Conservation (phyloP, 2,329 filamentous ascomycete species). For the Penicillium glabrum region DNA sequence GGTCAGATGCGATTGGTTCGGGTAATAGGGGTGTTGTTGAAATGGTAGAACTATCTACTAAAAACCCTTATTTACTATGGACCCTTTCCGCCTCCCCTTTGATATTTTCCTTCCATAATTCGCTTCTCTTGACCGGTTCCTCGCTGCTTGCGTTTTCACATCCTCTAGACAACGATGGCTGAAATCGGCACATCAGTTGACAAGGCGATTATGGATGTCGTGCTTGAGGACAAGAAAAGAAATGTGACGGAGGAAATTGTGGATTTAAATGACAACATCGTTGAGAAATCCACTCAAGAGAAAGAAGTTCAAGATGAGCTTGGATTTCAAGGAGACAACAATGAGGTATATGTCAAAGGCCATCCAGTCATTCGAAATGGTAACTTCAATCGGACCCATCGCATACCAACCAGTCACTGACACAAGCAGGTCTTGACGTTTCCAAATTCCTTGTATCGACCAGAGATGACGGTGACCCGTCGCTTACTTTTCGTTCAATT, state of each 20-base stretch:
- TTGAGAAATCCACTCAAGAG: neutral
- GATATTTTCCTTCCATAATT: neutral
- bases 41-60: neutral
- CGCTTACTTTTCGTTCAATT: slow-evolving; percentile 22
- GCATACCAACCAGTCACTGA: neutral
- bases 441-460: slow-evolving; percentile 20
- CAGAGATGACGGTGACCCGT: slow-evolving; percentile 20
- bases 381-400: neutral
- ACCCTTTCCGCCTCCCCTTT: neutral
- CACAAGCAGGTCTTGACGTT: slow-evolving; percentile 14
- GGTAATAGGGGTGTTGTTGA: neutral
- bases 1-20: neutral
- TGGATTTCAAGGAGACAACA: neutral
- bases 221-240: neutral
- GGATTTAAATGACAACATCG: neutral
- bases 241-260: neutral
- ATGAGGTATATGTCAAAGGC: slow-evolving; percentile 15
- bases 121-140: neutral
- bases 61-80: neutral
- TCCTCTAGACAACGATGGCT: neutral
- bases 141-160: neutral
- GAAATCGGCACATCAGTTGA: neutral
- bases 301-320: neutral
- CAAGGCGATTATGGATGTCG: neutral
- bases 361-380: slow-evolving; percentile 21